A percentile compares a stretch with the other conserved stretches of the same genome.
Evolutionary conservation across 495 filamentous ascomycete genomes (phyloP).

Genomic region (Penicillium maclennaniae): DNA sequence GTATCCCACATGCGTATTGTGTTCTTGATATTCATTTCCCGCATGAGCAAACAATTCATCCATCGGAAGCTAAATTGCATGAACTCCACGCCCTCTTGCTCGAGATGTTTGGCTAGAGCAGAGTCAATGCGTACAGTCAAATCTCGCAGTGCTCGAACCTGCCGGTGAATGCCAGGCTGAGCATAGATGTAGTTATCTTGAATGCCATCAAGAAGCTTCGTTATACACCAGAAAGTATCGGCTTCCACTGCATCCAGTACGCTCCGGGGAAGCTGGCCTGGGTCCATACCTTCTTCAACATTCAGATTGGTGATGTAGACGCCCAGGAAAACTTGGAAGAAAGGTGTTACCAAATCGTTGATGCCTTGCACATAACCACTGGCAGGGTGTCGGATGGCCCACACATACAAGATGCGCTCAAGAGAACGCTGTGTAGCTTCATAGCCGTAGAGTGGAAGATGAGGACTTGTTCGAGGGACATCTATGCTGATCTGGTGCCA

Average conservation of each 20-base stretch:
- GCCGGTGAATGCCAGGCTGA: constrained; percentile 92
- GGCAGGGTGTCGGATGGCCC: constrained; percentile 95
- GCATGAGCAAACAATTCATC: constrained; percentile 99
- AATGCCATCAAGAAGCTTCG: constrained; percentile 93
- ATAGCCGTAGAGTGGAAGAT: constrained; percentile 89
- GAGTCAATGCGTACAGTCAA: constrained; percentile 86
- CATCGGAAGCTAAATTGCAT: constrained; percentile 99
- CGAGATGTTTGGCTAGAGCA: constrained; percentile 79
- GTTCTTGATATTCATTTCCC: constrained; percentile 92
- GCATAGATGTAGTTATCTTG: constrained; percentile 99
- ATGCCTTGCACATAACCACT: constrained; percentile 98
- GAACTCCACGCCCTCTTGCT: constrained; percentile 89
- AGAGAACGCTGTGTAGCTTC: constrained; percentile 92
- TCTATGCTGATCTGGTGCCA: constrained; percentile 99
- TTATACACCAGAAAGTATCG: constrained; percentile 97
- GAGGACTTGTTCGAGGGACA: constrained; percentile 93
- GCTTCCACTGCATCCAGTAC: constrained; percentile 97
- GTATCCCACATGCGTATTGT: constrained; percentile 99
- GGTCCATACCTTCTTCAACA: constrained; percentile 92
- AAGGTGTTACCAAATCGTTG: constrained; percentile 95
- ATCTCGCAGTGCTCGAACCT: constrained; percentile 83
- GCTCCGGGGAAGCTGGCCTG: constrained; percentile 82
- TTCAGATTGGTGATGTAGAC: constrained; percentile 91
- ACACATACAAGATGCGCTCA: constrained; percentile 93
- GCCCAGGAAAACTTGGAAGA: constrained; percentile 95